A percentile compares a stretch with the other conserved stretches of the same genome.
phyloP scores from a whole-genome alignment of 106 monocot genomes.

The Iris macrosiphon region DNA sequence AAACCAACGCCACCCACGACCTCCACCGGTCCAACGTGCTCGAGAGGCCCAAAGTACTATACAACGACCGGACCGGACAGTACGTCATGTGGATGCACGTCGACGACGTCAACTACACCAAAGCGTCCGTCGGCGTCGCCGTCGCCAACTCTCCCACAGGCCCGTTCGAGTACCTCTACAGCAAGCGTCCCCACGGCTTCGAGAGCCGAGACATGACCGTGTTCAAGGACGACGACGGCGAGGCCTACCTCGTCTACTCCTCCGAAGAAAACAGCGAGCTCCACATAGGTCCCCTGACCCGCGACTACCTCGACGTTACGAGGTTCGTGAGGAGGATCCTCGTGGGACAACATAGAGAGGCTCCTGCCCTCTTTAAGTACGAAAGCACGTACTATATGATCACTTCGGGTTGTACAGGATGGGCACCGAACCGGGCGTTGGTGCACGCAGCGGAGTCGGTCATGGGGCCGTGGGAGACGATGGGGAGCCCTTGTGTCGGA shows the following conservation, averaged over 20 bases:
- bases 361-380: constrained; percentile 81
- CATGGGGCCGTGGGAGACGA: constrained; percentile 95
- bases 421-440: constrained; percentile 85
- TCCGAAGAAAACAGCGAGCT: constrained; percentile 80
- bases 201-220: constrained; percentile 95
- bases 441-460: constrained; percentile 75
- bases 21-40: constrained; percentile 78
- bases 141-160: constrained; percentile 57
- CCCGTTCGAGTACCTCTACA: constrained; percentile 79
- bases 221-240: constrained; percentile 82
- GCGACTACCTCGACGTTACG: constrained; percentile 66
- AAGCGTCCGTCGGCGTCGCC: constrained; percentile 88
- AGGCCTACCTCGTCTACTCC: constrained; percentile 80
- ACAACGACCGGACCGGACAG: constrained; percentile 41
- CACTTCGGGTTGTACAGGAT: constrained; percentile 89
- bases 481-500: constrained; percentile 87
- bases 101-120: constrained; percentile 85
- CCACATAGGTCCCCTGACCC: constrained; percentile 69
- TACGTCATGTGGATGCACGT: constrained; percentile 99
- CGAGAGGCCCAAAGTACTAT: constrained; percentile 90
- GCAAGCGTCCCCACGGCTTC: constrained; percentile 68
- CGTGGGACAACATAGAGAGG: constrained; percentile 74
- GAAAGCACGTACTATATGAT: constrained; percentile 89
- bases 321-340: constrained; percentile 45
- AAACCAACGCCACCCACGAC: constrained; percentile 67